Evolutionary conservation across 1,284 basidiomycete species (phyloP).

Genomic region (Ganoderma leucocontextum): DNA sequence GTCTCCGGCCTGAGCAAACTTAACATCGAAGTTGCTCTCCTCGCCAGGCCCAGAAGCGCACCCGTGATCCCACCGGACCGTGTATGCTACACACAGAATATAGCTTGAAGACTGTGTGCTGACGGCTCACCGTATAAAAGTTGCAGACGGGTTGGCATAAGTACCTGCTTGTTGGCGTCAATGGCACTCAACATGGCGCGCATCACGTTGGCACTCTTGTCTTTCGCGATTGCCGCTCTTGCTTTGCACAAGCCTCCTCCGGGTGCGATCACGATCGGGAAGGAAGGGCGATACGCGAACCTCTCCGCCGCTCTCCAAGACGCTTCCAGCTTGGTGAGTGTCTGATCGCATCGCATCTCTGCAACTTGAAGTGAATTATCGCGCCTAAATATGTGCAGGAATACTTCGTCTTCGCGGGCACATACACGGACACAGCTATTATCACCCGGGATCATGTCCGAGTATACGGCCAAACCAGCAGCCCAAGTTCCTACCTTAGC

Average conservation of each 20-base stretch:
- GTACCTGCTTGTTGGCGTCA: neutral
- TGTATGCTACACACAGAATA: neutral
- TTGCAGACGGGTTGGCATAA: neutral
- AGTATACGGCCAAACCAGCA: slow-evolving; percentile 34
- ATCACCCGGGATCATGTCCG: slow-evolving; percentile 50
- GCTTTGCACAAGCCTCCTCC: slow-evolving; percentile 33
- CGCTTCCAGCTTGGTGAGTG: slow-evolving; percentile 35
- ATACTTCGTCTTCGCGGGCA: slow-evolving; percentile 64
- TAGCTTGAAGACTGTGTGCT: neutral
- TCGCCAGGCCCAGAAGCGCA: neutral
- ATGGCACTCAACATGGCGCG: slow-evolving; percentile 7
- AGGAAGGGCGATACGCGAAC: slow-evolving; percentile 32
- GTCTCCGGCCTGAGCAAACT: neutral
- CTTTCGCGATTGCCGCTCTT: slow-evolving; percentile 14
- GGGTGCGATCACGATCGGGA: slow-evolving; percentile 36
- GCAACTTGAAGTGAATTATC: neutral
- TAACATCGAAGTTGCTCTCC: neutral
- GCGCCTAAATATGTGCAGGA: slow-evolving; percentile 33
- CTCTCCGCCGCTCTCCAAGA: slow-evolving; percentile 34
- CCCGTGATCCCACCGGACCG: neutral
- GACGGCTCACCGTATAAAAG: neutral
- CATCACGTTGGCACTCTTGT: slow-evolving; percentile 12
- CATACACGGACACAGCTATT: slow-evolving; percentile 59
- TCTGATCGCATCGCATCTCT: neutral
- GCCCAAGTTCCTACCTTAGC: slow-evolving; percentile 29